Percentiles rank a stretch among this genome's conserved stretches.
These are phyloP conservation scores for Xylariaceae sp. DNA, from an alignment of 2,329 filamentous ascomycete genomes.

Conservation along the genomic window DNA sequence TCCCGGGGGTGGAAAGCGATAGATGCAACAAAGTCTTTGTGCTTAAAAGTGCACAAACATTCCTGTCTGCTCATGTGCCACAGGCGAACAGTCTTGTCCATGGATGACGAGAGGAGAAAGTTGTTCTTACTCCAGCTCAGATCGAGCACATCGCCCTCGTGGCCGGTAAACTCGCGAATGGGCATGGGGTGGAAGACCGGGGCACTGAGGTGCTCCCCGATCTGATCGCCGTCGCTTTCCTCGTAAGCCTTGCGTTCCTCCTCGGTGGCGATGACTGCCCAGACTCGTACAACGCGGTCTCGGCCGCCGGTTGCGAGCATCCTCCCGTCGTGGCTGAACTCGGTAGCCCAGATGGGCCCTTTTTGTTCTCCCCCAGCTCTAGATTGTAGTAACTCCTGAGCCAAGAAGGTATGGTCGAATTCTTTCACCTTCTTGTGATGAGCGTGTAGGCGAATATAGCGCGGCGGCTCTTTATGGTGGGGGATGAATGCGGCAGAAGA, in stretches of 20 bases:
- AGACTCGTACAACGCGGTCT: constrained; percentile 80
- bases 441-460: constrained; percentile 81
- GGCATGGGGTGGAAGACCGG: constrained; percentile 84
- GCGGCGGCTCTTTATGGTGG: constrained; percentile 79
- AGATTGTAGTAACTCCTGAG: constrained; percentile 69
- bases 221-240: constrained; percentile 60
- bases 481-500: constrained; percentile 80
- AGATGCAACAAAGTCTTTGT: constrained; percentile 91
- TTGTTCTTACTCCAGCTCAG: constrained; percentile 99
- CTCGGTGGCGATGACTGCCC: constrained; percentile 77
- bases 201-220: constrained; percentile 67
- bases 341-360: constrained; percentile 83
- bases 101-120: constrained; percentile 89
- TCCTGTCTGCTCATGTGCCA: constrained; percentile 87
- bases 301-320: constrained; percentile 91
- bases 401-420: constrained; percentile 85
- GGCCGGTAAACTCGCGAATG: constrained; percentile 74
- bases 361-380: no score
- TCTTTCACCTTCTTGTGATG: constrained; percentile 77
- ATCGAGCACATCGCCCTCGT: constrained; percentile 82
- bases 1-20: constrained; percentile 93
- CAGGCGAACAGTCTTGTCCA: constrained; percentile 94
- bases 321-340: constrained; percentile 88
- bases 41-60: constrained; percentile 89
- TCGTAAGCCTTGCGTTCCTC: constrained; percentile 76